Conservation (phyloP, 2,329 filamentous ascomycete genomes). For the Diaporthe citriasiana region DNA sequence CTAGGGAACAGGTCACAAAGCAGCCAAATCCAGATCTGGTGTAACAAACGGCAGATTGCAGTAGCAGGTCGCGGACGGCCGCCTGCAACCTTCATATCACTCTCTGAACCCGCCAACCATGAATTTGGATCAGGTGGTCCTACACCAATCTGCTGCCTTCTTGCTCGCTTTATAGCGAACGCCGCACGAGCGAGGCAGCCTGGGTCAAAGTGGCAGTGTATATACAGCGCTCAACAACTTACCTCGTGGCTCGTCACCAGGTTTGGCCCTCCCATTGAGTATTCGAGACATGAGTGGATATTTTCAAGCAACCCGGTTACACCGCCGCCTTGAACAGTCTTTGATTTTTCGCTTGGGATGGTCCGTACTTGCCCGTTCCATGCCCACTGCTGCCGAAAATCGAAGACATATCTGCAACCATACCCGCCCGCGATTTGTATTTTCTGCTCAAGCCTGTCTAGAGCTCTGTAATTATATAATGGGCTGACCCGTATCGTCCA, state of each 20-base stretch:
- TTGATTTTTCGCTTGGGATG: slow-evolving; percentile 43
- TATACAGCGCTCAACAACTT: slow-evolving; percentile 32
- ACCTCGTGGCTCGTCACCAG: slow-evolving; percentile 35
- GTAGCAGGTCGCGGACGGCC: slow-evolving; percentile 41
- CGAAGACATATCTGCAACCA: slow-evolving; percentile 42
- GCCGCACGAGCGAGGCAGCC: slow-evolving; percentile 31
- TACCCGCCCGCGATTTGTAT: slow-evolving; percentile 37
- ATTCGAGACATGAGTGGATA: slow-evolving; percentile 43
- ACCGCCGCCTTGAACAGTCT: slow-evolving; percentile 39
- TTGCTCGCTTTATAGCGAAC: slow-evolving; percentile 24
- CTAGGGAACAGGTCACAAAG: slow-evolving; percentile 23
- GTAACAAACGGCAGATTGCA: slow-evolving; percentile 44
- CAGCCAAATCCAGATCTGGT: slow-evolving; percentile 43
- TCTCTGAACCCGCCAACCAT: slow-evolving; percentile 41
- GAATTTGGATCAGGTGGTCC: slow-evolving; percentile 42
- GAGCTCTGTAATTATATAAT: slow-evolving; percentile 36
- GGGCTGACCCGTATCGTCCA: slow-evolving; percentile 10
- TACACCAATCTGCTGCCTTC: slow-evolving; percentile 35
- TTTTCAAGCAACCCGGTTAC: slow-evolving; percentile 40
- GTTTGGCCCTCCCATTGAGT: slow-evolving; percentile 28
- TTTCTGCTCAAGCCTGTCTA: slow-evolving; percentile 19
- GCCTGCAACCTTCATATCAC: slow-evolving; percentile 41
- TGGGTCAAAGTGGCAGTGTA: slow-evolving; percentile 36
- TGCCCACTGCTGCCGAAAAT: slow-evolving; percentile 41
- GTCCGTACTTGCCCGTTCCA: slow-evolving; percentile 37